Conservation (phyloP, 176 grass and related monocot species). For the Microstegium vimineum region DNA sequence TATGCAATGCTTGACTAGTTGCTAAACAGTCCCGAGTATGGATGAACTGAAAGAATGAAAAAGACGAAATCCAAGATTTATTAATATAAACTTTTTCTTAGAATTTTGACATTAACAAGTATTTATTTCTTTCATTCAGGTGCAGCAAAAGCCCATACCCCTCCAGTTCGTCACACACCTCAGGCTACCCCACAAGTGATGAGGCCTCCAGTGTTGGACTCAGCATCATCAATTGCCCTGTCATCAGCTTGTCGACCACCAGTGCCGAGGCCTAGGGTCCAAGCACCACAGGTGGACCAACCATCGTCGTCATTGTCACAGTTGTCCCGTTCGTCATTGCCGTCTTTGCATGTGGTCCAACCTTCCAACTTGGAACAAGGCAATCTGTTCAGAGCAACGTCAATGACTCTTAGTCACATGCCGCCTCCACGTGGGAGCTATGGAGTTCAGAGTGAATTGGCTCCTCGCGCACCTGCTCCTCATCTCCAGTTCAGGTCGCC, state of each 20-base stretch:
- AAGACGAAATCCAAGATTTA: not conserved
- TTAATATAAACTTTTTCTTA: not conserved
- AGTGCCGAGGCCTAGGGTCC: slow-evolving; percentile 13
- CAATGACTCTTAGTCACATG: slow-evolving; percentile 19
- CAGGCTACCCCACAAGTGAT: slow-evolving; percentile 38
- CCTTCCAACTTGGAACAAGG: slow-evolving; percentile 1
- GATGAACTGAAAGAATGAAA: not conserved
- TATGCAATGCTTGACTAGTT: not conserved
- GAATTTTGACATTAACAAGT: slow-evolving; percentile 7
- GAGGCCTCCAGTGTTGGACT: slow-evolving; percentile 12
- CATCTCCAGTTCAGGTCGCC: slow-evolving; percentile 58
- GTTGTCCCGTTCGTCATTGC: not conserved
- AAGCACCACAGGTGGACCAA: slow-evolving; percentile 14
- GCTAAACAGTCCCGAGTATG: not conserved
- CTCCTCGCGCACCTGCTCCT: slow-evolving; percentile 61
- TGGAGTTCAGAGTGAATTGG: slow-evolving; percentile 38
- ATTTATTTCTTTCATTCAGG: slow-evolving; percentile 14
- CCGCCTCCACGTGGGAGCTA: slow-evolving; percentile 31
- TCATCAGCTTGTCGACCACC: slow-evolving; percentile 19
- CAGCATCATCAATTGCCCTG: not conserved
- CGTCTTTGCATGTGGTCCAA: slow-evolving; percentile 18
- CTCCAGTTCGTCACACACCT: slow-evolving; percentile 28
- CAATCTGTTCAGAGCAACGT: slow-evolving; percentile 30
- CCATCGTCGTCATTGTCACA: slow-evolving; percentile 7
- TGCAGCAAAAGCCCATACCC: slow-evolving; percentile 35